These are phyloP conservation scores for Yamadazyma kitorensis DNA, from an alignment of 805 yeast species.

Conservation along the genomic window DNA sequence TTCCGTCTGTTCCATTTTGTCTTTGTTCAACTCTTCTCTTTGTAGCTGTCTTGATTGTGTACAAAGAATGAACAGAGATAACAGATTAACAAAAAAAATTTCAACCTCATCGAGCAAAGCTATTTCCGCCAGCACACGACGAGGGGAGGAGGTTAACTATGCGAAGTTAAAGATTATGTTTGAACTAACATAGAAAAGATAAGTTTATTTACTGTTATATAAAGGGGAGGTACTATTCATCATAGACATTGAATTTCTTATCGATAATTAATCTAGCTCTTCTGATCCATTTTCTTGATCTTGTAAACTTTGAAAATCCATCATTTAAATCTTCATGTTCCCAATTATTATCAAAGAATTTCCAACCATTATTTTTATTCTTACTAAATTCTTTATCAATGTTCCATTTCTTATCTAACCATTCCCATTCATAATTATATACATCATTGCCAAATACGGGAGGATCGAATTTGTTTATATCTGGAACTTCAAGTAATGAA, in stretches of 20 bases:
- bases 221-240: too few relatives aligned
- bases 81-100: too few relatives aligned
- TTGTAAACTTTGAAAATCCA: constrained; percentile 48
- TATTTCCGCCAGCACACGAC: too few relatives aligned
- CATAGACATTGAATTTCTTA: constrained; percentile 15
- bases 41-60: too few relatives aligned
- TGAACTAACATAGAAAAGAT: too few relatives aligned
- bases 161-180: too few relatives aligned
- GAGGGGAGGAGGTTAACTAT: too few relatives aligned
- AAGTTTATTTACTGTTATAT: too few relatives aligned
- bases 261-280: constrained; percentile 37
- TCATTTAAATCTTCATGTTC: constrained; percentile 36
- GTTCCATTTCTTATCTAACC: constrained; percentile 55
- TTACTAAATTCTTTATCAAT: constrained; percentile 41
- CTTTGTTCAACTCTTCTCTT: too few relatives aligned
- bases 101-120: too few relatives aligned
- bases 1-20: too few relatives aligned
- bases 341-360: constrained; percentile 54
- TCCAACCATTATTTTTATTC: constrained; percentile 49
- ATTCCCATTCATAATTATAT: constrained; percentile 48
- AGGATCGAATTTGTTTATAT: constrained; percentile 38
- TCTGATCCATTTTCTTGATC: constrained; percentile 51
- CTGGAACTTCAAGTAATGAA: constrained; percentile 24
- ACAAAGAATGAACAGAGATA: too few relatives aligned
- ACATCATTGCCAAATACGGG: constrained; percentile 41